Evolutionary conservation across 192 early-diverging fungal genomes (phyloP), one percentile per base, ranked within the genome.

Genomic region (Coemansia sp.): DNA sequence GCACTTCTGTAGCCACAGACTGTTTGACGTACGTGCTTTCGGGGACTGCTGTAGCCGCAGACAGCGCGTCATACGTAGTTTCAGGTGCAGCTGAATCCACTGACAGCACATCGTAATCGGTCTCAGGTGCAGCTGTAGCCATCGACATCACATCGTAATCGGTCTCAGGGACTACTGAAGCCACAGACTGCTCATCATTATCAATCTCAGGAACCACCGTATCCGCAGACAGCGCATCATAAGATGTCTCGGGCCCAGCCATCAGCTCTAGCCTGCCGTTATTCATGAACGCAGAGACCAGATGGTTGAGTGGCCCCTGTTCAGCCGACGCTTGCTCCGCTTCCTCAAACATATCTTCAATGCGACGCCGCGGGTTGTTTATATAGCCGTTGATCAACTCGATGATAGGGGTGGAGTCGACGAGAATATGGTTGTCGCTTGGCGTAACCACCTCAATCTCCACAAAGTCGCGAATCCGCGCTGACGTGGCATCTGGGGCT

Each of bases 311-410:
- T 12, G 48, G 52, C 14, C 38, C 57, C 26, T 43, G 62, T 17
- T 37, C 52, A 1, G 43, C 45, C 23, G 59, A 14, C 16, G 35
- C 54, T n/a, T 26, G 29, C 11, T 10, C 4, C 5, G 16, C 41
- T 45, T 45, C 16, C 38, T 6, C 29, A 23, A 5, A 25, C 31
- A 21, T 26, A n/a, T 49, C 48, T 5, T n/a, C 48, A 21, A 26
- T 27, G 23, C 41, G 49, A n/a, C n/a, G 61, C 0, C 5, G 37
- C 47, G 9, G 59, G 48, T 35, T 35, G 39, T 61, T 59, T 21
- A 80, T 64, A 68, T 71, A 80, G 58, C 65, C 68, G 64, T 74
- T 75, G 10, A 80, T 35, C 72, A 75, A 57, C 26, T 80, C 77
- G 38, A 72, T 54, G 1, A 68, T 62, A 0, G 77, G 77, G 0